Percentiles rank a stretch among this genome's conserved stretches.
These are phyloP conservation scores for Trichoderma sp. DNA, from an alignment of 2,329 filamentous ascomycete genomes.

Conservation along the genomic window DNA sequence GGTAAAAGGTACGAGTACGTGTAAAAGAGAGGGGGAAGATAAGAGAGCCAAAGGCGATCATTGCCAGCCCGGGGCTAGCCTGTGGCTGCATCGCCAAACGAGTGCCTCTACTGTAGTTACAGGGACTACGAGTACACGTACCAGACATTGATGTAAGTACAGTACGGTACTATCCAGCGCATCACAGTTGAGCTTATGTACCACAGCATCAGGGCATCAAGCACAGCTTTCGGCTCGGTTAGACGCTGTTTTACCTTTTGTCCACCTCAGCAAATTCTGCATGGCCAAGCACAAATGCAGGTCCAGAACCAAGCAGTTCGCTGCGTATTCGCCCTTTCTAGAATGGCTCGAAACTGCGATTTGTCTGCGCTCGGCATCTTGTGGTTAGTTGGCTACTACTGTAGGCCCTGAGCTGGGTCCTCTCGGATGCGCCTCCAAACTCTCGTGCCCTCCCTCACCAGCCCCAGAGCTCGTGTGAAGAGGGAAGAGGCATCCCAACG, in stretches of 20 bases:
- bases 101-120: neutral
- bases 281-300: neutral
- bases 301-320: neutral
- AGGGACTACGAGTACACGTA: neutral
- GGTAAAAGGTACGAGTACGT: neutral
- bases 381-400: neutral
- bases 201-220: neutral
- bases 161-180: no score
- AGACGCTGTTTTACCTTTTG: neutral
- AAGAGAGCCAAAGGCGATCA: neutral
- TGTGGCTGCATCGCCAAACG: neutral
- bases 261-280: neutral
- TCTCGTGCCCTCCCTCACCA: neutral
- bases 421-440: conserved; percentile 1
- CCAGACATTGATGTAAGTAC: neutral
- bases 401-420: neutral
- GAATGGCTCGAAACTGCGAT: neutral
- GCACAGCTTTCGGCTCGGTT: neutral
- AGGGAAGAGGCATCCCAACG: neutral
- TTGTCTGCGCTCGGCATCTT: neutral
- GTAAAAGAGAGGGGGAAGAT: neutral
- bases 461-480: neutral
- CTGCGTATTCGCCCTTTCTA: neutral
- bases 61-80: neutral
- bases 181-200: no score